Evolutionary conservation across 805 yeast species (phyloP), one percentile per base, ranked within the genome.

Genomic region (Wickerhamiella australiensis): DNA sequence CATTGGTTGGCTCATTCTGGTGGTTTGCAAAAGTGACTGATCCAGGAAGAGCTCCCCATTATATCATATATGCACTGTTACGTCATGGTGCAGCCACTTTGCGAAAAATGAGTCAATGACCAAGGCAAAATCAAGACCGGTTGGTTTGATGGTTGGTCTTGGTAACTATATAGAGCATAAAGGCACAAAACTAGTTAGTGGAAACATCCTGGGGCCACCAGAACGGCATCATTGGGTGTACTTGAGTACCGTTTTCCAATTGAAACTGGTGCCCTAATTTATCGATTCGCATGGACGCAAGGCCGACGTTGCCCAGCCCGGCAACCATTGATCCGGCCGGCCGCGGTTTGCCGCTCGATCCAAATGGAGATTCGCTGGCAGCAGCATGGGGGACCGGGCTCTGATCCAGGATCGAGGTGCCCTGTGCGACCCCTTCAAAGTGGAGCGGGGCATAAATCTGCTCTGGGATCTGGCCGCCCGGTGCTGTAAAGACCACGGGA

Each of bases 311-410:
- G 2, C 77, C 82, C 21, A 74, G 62, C 2, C 72, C 61, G 1
- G 79, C 67, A 1, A 87, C 59, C 7, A 88, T 58, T 18, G 75
- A 72, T 0, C 95, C 95, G 0, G 77, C 71, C 2, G 79, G 72
- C 11, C 74, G 68, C 29, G 66, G 38, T 15, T 27, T 23, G 3
- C 49, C 42, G 1, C 49, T 29, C 2, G 51, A 20, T 33, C 54
- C 54, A 51, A 60, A 54, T 36, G 61, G 56, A 3, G 29, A 26
- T 18, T 35, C 46, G 11, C 41, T 31, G 26, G 49, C 25, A 27
- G 46, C 42, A 22, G 49, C 33, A 26, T 53, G 37, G 9, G 60
- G 57, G 1, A 54, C 47, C 23, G 60, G 59, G 29, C 45, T 44
- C 17, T 42, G 46, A 42, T 60, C 59, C 3, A 20, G 21, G 45